phyloP scores from a whole-genome alignment of 257 asterid species.

The Solanum dulcamara region DNA sequence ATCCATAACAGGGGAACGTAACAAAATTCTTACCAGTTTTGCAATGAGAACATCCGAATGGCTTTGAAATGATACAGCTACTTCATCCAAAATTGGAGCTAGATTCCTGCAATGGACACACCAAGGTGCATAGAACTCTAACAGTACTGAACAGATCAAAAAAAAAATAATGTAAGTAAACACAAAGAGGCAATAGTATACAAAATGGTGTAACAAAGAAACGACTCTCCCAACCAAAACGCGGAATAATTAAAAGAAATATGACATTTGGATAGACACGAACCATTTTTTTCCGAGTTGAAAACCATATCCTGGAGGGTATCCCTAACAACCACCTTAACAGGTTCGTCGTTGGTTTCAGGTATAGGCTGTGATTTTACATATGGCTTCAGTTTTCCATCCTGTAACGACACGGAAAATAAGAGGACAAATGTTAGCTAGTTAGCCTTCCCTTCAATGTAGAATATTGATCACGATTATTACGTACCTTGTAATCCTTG shows the following conservation, averaged over 20 bases:
- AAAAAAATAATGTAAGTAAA: background rate
- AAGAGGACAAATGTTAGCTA: background rate
- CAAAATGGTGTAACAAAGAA: too few relatives aligned
- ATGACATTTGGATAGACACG: background rate
- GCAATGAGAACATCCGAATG: slow-evolving; percentile 56
- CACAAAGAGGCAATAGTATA: background rate
- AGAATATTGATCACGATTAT: background rate
- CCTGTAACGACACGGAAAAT: slow-evolving; percentile 31
- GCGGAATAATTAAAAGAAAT: background rate
- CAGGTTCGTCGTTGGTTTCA: slow-evolving; percentile 63
- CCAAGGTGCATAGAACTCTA: slow-evolving; percentile 82
- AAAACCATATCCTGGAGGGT: slow-evolving; percentile 21
- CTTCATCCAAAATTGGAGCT: slow-evolving; percentile 81
- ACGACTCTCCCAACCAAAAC: background rate
- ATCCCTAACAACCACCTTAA: slow-evolving; percentile 65
- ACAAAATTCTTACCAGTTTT: slow-evolving; percentile 34
- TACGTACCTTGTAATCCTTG: slow-evolving; percentile 46
- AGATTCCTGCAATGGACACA: slow-evolving; percentile 73
- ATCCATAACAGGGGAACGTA: too few relatives aligned
- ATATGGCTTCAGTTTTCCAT: slow-evolving; percentile 48
- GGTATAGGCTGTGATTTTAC: slow-evolving; percentile 70
- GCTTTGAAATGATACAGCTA: slow-evolving; percentile 43
- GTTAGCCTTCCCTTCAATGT: background rate
- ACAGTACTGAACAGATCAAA: slow-evolving; percentile 30
- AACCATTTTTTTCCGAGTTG: slow-evolving; percentile 2